Conservation (phyloP, 2,329 filamentous ascomycete species). For the Capronia americana region DNA sequence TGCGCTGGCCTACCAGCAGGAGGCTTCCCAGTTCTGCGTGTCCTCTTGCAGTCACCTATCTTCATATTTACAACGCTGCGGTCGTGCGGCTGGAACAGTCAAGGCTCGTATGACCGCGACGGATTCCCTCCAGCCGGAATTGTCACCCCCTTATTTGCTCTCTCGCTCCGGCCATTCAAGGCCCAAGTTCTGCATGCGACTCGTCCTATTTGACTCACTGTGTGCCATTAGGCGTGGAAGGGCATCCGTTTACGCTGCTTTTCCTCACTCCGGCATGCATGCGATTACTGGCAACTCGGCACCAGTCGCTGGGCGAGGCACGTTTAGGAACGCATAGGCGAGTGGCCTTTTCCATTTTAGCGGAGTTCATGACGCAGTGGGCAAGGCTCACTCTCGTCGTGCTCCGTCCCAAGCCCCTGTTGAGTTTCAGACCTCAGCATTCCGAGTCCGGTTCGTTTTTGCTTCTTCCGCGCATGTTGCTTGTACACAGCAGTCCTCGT, state of each 20-base stretch:
- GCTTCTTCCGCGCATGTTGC: neutral
- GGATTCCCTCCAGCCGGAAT: neutral
- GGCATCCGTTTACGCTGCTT: constrained; percentile 1
- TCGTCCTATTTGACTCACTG: neutral
- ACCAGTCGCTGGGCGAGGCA: constrained; percentile 1
- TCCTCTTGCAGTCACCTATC: neutral
- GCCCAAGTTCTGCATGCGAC: neutral
- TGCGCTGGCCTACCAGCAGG: neutral
- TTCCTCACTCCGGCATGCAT: neutral
- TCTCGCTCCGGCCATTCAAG: neutral
- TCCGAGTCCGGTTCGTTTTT: neutral
- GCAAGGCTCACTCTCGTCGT: constrained; percentile 2
- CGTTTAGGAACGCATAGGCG: constrained; percentile 2
- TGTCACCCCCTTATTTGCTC: neutral
- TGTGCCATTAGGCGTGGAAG: neutral
- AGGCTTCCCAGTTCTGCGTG: neutral
- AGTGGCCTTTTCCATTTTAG: constrained; percentile 2
- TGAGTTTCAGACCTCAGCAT: constrained; percentile 13
- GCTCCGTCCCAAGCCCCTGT: constrained; percentile 11
- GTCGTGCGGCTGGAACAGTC: neutral
- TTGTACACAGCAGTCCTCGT: neutral
- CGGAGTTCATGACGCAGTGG: constrained; percentile 3
- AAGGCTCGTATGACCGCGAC: neutral
- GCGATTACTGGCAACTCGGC: constrained; percentile 1
- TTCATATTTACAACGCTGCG: neutral